Conservation (phyloP, 345 rosid species). For the Carallia pectinifolia region DNA sequence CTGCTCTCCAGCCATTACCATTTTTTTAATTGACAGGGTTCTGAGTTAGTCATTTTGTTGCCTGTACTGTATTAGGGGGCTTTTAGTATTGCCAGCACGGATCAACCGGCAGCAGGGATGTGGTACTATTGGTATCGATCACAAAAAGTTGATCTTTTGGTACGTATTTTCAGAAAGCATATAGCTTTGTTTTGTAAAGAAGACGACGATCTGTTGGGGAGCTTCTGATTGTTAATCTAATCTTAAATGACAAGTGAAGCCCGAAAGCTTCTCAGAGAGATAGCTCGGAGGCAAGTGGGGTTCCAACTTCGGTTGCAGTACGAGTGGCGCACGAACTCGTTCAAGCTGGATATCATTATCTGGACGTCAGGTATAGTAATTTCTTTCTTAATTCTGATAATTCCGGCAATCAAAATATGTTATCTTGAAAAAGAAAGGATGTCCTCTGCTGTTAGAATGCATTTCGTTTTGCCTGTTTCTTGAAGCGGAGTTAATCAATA, state of each 20-base stretch:
- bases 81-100: constrained; percentile 1
- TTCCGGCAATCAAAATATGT: no score
- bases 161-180: background rate
- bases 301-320: constrained; percentile 82
- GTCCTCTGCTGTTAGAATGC: no score
- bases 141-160: constrained; percentile 29
- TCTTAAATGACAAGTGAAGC: constrained; percentile 18
- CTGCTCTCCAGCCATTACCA: no score
- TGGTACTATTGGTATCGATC: background rate
- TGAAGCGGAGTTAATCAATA: no score
- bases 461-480: no score
- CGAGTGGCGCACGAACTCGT: constrained; percentile 83
- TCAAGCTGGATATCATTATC: constrained; percentile 75
- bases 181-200: no score
- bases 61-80: constrained; percentile 5
- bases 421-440: background rate
- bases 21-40: no score
- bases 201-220: background rate
- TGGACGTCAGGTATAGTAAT: constrained; percentile 73
- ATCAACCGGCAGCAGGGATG: constrained; percentile 1
- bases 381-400: background rate
- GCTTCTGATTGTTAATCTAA: background rate
- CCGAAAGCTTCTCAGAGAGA: constrained; percentile 31
- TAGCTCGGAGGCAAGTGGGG: constrained; percentile 42
- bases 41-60: background rate